Percentiles rank a stretch among this genome's conserved stretches.
phyloP scores from a whole-genome alignment of 805 yeast genomes.

The Suhomyces kilbournensis region DNA sequence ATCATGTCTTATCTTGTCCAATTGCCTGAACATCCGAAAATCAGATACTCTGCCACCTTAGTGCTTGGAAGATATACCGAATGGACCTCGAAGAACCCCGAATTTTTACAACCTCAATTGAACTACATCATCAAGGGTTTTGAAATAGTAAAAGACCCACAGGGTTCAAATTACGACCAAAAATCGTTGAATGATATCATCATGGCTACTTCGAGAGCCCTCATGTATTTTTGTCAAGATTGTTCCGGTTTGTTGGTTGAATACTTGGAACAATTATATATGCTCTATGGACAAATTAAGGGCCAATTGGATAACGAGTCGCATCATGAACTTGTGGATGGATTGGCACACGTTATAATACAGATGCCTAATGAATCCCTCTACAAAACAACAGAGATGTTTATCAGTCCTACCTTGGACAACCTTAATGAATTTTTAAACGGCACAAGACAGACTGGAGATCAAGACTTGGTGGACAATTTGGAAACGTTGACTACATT shows the following conservation, averaged over 20 bases:
- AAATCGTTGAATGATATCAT: conserved; percentile 48
- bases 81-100: conserved; percentile 89
- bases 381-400: conserved; percentile 54
- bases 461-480: conserved; percentile 53
- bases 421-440: conserved; percentile 23
- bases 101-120: conserved; percentile 75
- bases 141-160: conserved; percentile 14
- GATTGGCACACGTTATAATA: conserved; percentile 77
- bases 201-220: conserved; percentile 87
- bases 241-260: conserved; percentile 65
- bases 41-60: conserved; percentile 88
- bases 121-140: conserved; percentile 82
- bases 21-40: conserved; percentile 80
- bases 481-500: conserved; percentile 67
- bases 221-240: conserved; percentile 93
- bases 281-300: conserved; percentile 59
- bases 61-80: conserved; percentile 94
- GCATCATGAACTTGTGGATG: conserved; percentile 79
- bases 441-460: background rate
- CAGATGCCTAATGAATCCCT: conserved; percentile 55
- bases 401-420: conserved; percentile 63
- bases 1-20: conserved; percentile 66
- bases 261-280: conserved; percentile 70
- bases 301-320: conserved; percentile 62
- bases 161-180: conserved; percentile 1